A percentile compares a stretch with the other conserved stretches of the same genome.
phyloP scores from a whole-genome alignment of 768 basidiomycete genomes.

The Suillus ampliporus region DNA sequence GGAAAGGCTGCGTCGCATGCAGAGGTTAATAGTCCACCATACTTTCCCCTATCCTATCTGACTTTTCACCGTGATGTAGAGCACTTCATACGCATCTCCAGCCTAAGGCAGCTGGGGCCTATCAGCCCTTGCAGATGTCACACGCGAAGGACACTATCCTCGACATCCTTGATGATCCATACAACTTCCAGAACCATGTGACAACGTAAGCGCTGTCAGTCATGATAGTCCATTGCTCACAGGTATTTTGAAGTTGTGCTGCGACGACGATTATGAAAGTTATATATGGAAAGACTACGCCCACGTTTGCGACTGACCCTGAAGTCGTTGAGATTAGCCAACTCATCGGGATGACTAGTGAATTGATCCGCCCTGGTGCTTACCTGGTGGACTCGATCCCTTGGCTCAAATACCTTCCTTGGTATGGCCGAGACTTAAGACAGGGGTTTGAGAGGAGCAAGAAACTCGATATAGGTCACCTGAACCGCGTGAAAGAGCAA shows the following conservation, averaged over 20 bases:
- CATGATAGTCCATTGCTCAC: neutral
- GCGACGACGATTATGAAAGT: constrained; percentile 37
- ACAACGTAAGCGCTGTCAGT: neutral
- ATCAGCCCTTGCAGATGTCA: neutral
- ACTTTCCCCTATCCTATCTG: neutral
- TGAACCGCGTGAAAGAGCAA: constrained; percentile 31
- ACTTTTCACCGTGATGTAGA: neutral
- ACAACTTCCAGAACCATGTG: constrained; percentile 20
- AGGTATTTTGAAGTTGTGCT: neutral
- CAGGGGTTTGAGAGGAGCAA: constrained; percentile 11
- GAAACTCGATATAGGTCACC: constrained; percentile 19
- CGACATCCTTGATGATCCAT: neutral
- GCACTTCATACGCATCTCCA: neutral
- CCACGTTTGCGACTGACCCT: constrained; percentile 41
- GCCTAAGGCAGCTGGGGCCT: neutral
- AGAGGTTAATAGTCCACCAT: neutral
- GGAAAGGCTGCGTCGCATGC: constrained; percentile 44
- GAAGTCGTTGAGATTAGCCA: neutral
- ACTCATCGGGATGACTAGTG: neutral
- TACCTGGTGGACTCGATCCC: constrained; percentile 58
- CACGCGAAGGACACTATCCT: neutral
- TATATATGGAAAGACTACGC: constrained; percentile 55
- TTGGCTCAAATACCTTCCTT: constrained; percentile 41
- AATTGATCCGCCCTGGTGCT: constrained; percentile 50
- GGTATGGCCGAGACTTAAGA: constrained; percentile 26